Base-by-base conservation (phyloP, 768 basidiomycete genomes). In the Ramaria rubella region DNA sequence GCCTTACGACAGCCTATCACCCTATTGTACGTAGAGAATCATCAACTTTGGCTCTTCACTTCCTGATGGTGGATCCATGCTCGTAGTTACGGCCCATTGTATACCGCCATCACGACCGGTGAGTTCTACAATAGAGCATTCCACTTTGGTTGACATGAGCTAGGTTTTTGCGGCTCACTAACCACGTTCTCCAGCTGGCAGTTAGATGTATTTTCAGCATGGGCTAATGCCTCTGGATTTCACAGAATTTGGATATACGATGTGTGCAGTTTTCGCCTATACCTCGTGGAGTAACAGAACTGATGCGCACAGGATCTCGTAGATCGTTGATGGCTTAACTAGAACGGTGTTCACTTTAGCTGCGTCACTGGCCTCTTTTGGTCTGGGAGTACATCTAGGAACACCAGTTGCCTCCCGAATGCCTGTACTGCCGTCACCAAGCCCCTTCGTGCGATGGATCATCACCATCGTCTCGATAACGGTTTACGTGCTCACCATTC, bases 141-240 rank as follows among this genome's bases (percentile, higher is more conserved):
- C 33, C 46, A 34, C 24, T 34, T 40, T 55, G 12, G 58, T 51
- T 30, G 36, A 29, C 42, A 17, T 36, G 29, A 15, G 29, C 24
- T 24, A 86, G 94, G 92, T 14, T 92, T 97, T 69, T 98, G 96
- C 66, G 96, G 95, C 3, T 95, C 92, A 1, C 70, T 98, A 63
- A 99, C 96, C 9, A 97, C 94, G 2, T 98, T 98, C 74, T 96
- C 94, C 15, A 81, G 85, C 34, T 98, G 96, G 96, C 91, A 97
- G 69, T 67, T 90, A 9, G 90, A 94, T 59, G 70, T 92, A 0
- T 98, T 95, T 65, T 70, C 78, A 52, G 87, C 92, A 0, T 98
- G 94, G 83, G 75, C 86, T 1, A 91, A 97, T 67, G 70, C 77
- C 2, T 73, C 73, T 33, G 68, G 73, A 9, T 78, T 76, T 46